Base-by-base conservation (phyloP, 1,139 yeast species). In the Trichomonascaceae sp. region DNA sequence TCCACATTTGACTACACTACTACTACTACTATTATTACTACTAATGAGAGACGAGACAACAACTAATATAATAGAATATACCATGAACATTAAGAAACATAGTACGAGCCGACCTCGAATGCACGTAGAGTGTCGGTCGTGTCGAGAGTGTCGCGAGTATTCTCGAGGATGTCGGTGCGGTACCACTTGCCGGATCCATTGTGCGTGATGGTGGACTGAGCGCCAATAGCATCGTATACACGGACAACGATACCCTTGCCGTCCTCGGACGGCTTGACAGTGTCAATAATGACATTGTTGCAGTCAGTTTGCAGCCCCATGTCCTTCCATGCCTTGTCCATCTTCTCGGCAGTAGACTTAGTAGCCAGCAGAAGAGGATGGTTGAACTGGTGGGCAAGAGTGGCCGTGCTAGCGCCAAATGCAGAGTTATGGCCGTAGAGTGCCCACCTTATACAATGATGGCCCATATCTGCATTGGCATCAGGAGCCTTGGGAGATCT, bases 401-500 rank as follows among this genome's bases (percentile, higher is more conserved):
- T 70, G 13, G 87, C 87, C 1, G 85, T 76, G 29, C 72, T 70
- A 1, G 67, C 53, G 17, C 71, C 66, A 38, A 89, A 60, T 0
- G 69, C 55, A 4, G 93, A 93, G 5, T 52, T 45, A 53, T 89
- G 97, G 2, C 97, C 95, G 38, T 71, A 69, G 34, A 89, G 59
- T 0, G 93, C 94, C 57, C 84, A 89, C 44, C 75, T 75, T 57
- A 89, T 79, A 39, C 65, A 64, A 54, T 89, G 97, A 16, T 66
- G 59, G 4, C 96, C 97, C 82, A 89, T 84, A 54, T 89, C 97
- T 5, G 97, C 96, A 50, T 72, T 65, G 25, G 76, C 84, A 62
- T 85, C 96, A 0, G 96, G 96, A 13, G 85, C 82, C 57, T 85
- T 85, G 29, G 96, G 81, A 18, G 93, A 71, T 52, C 95, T 72